Percentiles rank a stretch among this genome's conserved stretches.
Conservation (phyloP, 1,139 yeast species). For the Pichia sp. region DNA sequence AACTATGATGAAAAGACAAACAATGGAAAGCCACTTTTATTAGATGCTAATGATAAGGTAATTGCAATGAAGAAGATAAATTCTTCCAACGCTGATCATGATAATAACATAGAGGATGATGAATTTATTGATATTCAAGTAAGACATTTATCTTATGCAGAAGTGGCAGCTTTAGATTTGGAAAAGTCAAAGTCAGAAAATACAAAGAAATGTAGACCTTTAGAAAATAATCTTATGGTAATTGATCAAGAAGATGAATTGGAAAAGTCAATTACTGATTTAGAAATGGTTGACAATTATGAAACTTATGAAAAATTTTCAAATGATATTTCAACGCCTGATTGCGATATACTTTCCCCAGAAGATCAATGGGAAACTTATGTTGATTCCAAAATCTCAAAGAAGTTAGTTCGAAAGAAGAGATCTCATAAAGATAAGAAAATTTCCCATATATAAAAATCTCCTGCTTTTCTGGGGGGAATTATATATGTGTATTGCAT, state of each 20-base stretch:
- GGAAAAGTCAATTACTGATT: conserved; percentile 27
- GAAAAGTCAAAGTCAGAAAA: neutral
- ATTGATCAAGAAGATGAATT: conserved; percentile 26
- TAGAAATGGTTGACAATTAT: conserved; percentile 24
- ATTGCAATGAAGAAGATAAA: conserved; percentile 28
- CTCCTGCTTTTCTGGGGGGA: neutral
- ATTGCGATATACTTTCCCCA: neutral
- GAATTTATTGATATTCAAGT: conserved; percentile 41
- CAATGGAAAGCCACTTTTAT: neutral
- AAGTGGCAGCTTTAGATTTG: conserved; percentile 36
- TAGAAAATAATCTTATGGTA: conserved; percentile 14
- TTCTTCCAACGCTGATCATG: conserved; percentile 8
- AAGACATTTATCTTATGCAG: conserved; percentile 45
- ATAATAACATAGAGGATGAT: conserved; percentile 26
- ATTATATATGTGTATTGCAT: neutral
- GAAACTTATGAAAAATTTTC: conserved; percentile 13
- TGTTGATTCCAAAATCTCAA: conserved; percentile 4
- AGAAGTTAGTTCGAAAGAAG: conserved; percentile 8
- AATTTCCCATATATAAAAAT: neutral
- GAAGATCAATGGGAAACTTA: conserved; percentile 13
- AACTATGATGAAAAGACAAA: too few relatives aligned
- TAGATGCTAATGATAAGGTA: conserved; percentile 21
- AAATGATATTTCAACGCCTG: neutral
- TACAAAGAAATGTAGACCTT: too few relatives aligned
- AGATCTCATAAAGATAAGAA: neutral